These are phyloP conservation scores for Pilaira anomala DNA, from an alignment of 192 early-diverging fungal genomes.

Conservation along the genomic window DNA sequence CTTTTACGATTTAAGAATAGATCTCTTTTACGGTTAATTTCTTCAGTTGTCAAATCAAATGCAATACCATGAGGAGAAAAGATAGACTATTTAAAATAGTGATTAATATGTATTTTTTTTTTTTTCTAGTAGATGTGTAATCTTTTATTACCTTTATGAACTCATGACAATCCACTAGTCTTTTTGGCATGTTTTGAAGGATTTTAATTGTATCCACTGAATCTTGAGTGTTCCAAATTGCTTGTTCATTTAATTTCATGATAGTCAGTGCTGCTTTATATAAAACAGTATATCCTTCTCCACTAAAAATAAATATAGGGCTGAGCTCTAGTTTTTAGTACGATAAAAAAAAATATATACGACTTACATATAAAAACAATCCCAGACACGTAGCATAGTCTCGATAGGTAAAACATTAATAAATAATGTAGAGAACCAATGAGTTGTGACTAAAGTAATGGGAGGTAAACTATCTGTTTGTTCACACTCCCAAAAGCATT, in stretches of 20 bases:
- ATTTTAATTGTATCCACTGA: constrained; percentile 54
- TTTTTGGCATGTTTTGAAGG: constrained; percentile 54
- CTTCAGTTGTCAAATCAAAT: constrained; percentile 6
- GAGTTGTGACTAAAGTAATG: constrained; percentile 73
- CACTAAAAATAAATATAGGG: neutral
- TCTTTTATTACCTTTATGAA: constrained; percentile 44
- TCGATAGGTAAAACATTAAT: constrained; percentile 76
- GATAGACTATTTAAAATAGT: constrained; percentile 5
- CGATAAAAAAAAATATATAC: too few relatives aligned
- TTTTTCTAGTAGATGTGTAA: neutral
- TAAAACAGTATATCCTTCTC: constrained; percentile 55
- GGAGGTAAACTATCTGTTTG: constrained; percentile 54
- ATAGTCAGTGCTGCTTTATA: constrained; percentile 70
- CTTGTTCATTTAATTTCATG: constrained; percentile 59
- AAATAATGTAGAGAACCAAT: constrained; percentile 81
- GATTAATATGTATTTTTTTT: neutral
- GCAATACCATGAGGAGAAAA: constrained; percentile 11
- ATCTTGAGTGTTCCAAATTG: constrained; percentile 53
- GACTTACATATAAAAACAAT: constrained; percentile 59
- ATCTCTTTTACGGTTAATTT: constrained; percentile 8
- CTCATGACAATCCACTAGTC: constrained; percentile 55
- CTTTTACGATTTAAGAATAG: constrained; percentile 11
- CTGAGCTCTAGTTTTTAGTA: too few relatives aligned
- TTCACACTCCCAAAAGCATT: constrained; percentile 46
- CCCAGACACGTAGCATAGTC: constrained; percentile 65